Percentiles rank a stretch among this genome's conserved stretches.
These are phyloP conservation scores for Pisolithus sp. DNA, from an alignment of 768 basidiomycete genomes.

Conservation along the genomic window DNA sequence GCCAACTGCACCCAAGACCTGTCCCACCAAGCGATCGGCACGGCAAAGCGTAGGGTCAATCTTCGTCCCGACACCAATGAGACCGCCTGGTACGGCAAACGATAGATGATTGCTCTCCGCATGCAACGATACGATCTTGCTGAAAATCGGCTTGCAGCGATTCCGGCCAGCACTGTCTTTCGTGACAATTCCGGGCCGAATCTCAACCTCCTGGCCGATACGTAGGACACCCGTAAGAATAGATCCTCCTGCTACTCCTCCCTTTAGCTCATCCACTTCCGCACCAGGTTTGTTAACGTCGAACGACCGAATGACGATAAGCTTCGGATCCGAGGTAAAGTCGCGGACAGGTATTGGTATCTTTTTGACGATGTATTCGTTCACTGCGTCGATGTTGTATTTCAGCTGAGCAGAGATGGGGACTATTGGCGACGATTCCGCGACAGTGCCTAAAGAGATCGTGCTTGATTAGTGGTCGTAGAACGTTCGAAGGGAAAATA, in stretches of 20 bases:
- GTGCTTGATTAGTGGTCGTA: neutral
- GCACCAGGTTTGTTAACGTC: conserved; percentile 99
- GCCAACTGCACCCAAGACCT: conserved; percentile 92
- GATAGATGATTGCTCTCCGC: conserved; percentile 93
- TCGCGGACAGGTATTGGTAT: conserved; percentile 94
- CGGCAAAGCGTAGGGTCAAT: conserved; percentile 96
- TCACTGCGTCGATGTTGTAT: conserved; percentile 99
- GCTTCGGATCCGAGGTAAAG: conserved; percentile 83
- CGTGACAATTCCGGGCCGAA: conserved; percentile 93
- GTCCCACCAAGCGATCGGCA: conserved; percentile 94
- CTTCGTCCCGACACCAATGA: conserved; percentile 97
- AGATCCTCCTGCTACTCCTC: conserved; percentile 96
- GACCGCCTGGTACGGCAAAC: conserved; percentile 94
- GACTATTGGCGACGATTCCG: conserved; percentile 94
- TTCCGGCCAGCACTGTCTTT: conserved; percentile 88
- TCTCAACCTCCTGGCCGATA: conserved; percentile 92
- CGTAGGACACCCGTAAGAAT: conserved; percentile 89
- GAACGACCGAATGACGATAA: conserved; percentile 98
- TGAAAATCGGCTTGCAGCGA: conserved; percentile 90
- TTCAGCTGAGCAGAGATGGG: conserved; percentile 98
- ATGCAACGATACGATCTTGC: conserved; percentile 81
- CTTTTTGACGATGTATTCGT: conserved; percentile 95
- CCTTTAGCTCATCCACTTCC: conserved; percentile 94
- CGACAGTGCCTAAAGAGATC: conserved; percentile 74
- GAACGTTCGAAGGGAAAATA: neutral